Conservation (phyloP, 1,139 yeast species). For the Kazachstania sp. region DNA sequence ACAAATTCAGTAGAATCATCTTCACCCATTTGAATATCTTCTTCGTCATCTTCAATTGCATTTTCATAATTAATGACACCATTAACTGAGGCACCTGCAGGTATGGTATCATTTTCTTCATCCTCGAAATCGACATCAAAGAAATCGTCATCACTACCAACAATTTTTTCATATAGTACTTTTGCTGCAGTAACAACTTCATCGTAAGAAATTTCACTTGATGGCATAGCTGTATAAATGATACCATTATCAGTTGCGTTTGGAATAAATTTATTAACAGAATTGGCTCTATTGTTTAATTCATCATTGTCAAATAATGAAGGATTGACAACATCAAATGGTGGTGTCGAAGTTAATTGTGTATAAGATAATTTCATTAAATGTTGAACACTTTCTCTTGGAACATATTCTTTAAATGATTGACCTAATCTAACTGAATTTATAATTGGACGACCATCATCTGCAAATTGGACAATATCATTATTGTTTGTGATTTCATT, state of each 20-base stretch:
- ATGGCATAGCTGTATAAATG: conserved; percentile 64
- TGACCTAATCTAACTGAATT: conserved; percentile 82
- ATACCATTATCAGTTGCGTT: conserved; percentile 40
- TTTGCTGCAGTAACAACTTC: conserved; percentile 82
- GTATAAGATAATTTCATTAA: conserved; percentile 72
- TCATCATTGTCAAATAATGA: conserved; percentile 31
- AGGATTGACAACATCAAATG: conserved; percentile 39
- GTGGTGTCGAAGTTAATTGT: conserved; percentile 57
- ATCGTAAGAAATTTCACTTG: conserved; percentile 81
- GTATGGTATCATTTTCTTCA: conserved; percentile 49
- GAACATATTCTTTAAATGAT: conserved; percentile 73
- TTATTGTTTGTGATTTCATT: conserved; percentile 44
- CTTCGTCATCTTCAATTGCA: conserved; percentile 30
- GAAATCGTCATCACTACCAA: conserved; percentile 91
- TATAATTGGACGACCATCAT: conserved; percentile 58
- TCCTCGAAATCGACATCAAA: conserved; percentile 95
- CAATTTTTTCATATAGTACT: conserved; percentile 61
- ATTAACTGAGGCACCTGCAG: not conserved
- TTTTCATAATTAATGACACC: conserved; percentile 18
- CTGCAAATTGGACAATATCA: conserved; percentile 48
- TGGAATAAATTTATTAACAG: conserved; percentile 14
- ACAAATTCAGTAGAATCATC: conserved; percentile 51
- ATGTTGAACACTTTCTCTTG: conserved; percentile 68
- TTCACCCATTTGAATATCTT: conserved; percentile 23
- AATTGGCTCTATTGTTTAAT: not conserved